Percentiles rank a stretch among this genome's conserved stretches.
Conservation (phyloP, 306 rosid species). For the Ceratonia siliqua region DNA sequence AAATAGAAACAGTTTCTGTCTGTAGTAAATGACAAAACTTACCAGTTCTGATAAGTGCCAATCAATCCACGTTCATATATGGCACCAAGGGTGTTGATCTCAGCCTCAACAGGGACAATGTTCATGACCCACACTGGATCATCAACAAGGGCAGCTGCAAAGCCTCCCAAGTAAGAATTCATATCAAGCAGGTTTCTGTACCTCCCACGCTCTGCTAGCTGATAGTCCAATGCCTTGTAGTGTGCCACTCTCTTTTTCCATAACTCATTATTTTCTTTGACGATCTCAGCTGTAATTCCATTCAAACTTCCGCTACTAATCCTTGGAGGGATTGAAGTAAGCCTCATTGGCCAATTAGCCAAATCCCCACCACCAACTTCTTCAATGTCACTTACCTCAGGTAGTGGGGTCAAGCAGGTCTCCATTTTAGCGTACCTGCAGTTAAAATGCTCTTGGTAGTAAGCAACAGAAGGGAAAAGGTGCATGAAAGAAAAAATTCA, state of each 20-base stretch:
- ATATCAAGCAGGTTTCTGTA: slow-evolving; percentile 84
- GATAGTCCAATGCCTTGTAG: slow-evolving; percentile 69
- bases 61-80: slow-evolving; percentile 85
- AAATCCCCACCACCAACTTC: slow-evolving; percentile 70
- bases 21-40: slow-evolving; percentile 18
- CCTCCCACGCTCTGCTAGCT: slow-evolving; percentile 72
- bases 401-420: slow-evolving; percentile 81
- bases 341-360: slow-evolving; percentile 80
- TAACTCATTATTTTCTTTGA: slow-evolving; percentile 51
- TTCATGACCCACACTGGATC: slow-evolving; percentile 96
- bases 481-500: not conserved
- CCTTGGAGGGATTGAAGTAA: slow-evolving; percentile 80
- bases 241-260: slow-evolving; percentile 87
- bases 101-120: slow-evolving; percentile 72
- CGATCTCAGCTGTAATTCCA: slow-evolving; percentile 61
- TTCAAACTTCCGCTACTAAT: slow-evolving; percentile 66
- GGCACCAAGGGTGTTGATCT: slow-evolving; percentile 77
- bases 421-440: slow-evolving; percentile 86
- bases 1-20: slow-evolving; percentile 29
- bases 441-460: not conserved
- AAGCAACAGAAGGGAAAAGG: not conserved
- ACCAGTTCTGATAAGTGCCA: slow-evolving; percentile 94
- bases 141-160: slow-evolving; percentile 76
- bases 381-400: slow-evolving; percentile 56
- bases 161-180: slow-evolving; percentile 89